These are phyloP conservation scores for Saccharomycopsis javanensis DNA, from an alignment of 805 yeast species.

Conservation along the genomic window DNA sequence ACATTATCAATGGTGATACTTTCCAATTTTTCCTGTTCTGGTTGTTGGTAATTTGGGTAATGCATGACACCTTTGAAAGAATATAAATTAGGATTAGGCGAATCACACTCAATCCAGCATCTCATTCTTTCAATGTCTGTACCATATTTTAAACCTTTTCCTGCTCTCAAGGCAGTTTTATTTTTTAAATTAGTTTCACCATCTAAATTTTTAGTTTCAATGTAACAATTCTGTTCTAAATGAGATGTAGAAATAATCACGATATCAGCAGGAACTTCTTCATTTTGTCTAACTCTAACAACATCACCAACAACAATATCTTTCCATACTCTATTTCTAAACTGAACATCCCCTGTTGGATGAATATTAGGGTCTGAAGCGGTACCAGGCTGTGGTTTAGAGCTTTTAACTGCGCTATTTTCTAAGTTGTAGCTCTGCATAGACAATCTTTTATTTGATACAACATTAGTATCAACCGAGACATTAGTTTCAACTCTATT, in stretches of 20 bases:
- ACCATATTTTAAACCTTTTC: constrained; percentile 44
- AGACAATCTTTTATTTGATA: constrained; percentile 7
- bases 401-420: constrained; percentile 13
- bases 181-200: constrained; percentile 71
- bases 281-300: constrained; percentile 56
- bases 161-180: constrained; percentile 44
- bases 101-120: constrained; percentile 60
- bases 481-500: constrained; percentile 2
- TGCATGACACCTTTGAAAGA: constrained; percentile 57
- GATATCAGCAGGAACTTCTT: constrained; percentile 72
- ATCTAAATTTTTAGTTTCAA: constrained; percentile 63
- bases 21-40: constrained; percentile 31
- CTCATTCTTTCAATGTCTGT: constrained; percentile 47
- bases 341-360: constrained; percentile 30
- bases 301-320: constrained; percentile 68
- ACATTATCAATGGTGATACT: constrained; percentile 53
- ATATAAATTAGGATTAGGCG: constrained; percentile 59
- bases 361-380: constrained; percentile 22
- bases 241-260: constrained; percentile 60
- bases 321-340: constrained; percentile 55
- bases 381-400: constrained; percentile 24
- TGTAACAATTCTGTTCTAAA: constrained; percentile 56
- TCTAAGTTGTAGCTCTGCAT: constrained; percentile 19
- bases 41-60: constrained; percentile 31
- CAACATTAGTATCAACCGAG: constrained; percentile 1